A percentile compares a stretch with the other conserved stretches of the same genome.
Conservation (phyloP, 2,329 filamentous ascomycete species). For the Xylaria sp. region DNA sequence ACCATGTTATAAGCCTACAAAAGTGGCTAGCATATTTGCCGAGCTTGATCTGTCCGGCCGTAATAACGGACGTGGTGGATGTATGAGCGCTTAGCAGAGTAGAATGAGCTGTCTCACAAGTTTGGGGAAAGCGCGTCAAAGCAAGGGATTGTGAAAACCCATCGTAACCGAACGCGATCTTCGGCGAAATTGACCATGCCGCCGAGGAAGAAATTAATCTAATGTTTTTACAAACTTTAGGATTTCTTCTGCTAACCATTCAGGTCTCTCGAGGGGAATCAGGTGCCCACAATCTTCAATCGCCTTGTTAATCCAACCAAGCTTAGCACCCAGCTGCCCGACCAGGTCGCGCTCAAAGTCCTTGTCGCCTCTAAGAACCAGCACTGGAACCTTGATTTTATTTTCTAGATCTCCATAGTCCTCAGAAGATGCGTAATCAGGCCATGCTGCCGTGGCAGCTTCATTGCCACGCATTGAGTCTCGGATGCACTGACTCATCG, state of each 20-base stretch:
- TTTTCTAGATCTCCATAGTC: background rate
- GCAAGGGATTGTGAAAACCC: no score
- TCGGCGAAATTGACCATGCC: no score
- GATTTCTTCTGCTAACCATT: background rate
- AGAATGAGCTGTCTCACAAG: no score
- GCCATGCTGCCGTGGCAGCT: constrained; percentile 13
- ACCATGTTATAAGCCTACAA: no score
- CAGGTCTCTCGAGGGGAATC: constrained; percentile 14
- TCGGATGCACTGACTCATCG: background rate
- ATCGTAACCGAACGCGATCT: no score
- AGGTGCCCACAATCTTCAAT: constrained; percentile 19
- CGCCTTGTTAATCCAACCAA: constrained; percentile 9
- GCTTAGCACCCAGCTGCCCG: background rate
- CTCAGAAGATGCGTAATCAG: constrained; percentile 10
- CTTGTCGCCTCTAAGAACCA: constrained; percentile 12
- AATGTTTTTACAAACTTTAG: background rate
- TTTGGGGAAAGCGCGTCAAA: no score
- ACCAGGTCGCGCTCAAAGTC: constrained; percentile 18
- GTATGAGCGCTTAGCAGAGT: no score
- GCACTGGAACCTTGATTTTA: constrained; percentile 4
- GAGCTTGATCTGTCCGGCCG: no score
- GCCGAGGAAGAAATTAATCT: background rate
- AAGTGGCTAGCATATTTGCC: no score
- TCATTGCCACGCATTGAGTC: constrained; percentile 22
- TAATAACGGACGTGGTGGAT: no score